Evolutionary conservation across 2,329 filamentous ascomycete species (phyloP).

Genomic region (Tolypocladium pustulatum): DNA sequence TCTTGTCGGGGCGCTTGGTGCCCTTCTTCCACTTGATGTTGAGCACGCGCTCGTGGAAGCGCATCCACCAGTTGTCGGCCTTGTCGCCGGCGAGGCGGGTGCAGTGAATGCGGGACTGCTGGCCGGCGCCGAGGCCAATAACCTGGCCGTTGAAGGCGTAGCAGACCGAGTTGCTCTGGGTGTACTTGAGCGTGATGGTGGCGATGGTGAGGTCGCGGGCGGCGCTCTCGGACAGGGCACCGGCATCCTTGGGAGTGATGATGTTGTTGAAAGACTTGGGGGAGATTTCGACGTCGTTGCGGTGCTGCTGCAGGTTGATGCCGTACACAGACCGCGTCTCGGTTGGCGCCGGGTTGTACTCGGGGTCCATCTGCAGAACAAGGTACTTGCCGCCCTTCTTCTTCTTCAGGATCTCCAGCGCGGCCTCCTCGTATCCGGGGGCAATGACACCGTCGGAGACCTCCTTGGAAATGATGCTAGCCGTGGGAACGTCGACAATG

Average conservation of each 20-base stretch:
- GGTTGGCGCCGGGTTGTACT: slow-evolving; percentile 68
- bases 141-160: slow-evolving; percentile 92
- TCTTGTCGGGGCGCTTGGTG: slow-evolving; percentile 93
- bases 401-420: slow-evolving; percentile 85
- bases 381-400: slow-evolving; percentile 98
- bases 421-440: slow-evolving; percentile 73
- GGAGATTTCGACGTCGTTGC: slow-evolving; percentile 82
- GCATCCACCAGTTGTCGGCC: slow-evolving; percentile 99
- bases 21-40: slow-evolving; percentile 95
- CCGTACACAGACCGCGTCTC: slow-evolving; percentile 88
- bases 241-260: slow-evolving; percentile 73
- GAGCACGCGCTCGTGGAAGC: slow-evolving; percentile 85
- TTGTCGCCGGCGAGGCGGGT: slow-evolving; percentile 95
- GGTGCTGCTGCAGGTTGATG: slow-evolving; percentile 77
- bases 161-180: slow-evolving; percentile 97
- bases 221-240: slow-evolving; percentile 65
- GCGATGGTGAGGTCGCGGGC: slow-evolving; percentile 86
- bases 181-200: slow-evolving; percentile 97
- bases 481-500: slow-evolving; percentile 81
- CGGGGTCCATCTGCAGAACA: slow-evolving; percentile 85
- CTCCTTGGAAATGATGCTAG: slow-evolving; percentile 95
- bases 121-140: slow-evolving; percentile 86
- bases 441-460: slow-evolving; percentile 96
- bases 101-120: slow-evolving; percentile 98
- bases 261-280: slow-evolving; percentile 78